Evolutionary conservation across 306 rosid species (phyloP).

Genomic region (Pyrus pyrifolia): DNA sequence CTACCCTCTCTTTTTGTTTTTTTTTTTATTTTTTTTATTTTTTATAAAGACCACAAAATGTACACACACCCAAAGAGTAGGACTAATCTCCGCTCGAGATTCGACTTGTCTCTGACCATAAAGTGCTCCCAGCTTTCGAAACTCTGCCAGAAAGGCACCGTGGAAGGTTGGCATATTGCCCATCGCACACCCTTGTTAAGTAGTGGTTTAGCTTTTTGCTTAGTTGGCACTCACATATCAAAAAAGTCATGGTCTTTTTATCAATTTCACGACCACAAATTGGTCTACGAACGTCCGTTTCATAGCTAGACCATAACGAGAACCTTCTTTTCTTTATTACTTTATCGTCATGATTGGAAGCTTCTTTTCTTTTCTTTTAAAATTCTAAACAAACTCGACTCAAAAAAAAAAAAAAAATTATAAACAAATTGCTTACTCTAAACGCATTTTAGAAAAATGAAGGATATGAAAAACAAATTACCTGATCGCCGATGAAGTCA

Average conservation of each 20-base stretch:
- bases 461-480: not conserved
- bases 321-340: not conserved
- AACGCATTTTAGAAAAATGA: not conserved
- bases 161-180: no score
- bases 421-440: not conserved
- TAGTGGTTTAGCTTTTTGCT: not conserved
- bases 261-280: not conserved
- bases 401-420: not conserved
- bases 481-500: conserved; percentile 81
- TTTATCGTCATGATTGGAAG: not conserved
- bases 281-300: not conserved
- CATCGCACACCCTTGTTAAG: not conserved
- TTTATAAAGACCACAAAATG: no score
- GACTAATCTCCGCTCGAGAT: no score
- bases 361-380: no score
- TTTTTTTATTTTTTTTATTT: no score
- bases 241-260: not conserved
- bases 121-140: no score
- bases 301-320: no score
- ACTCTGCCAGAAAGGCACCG: no score
- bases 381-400: not conserved
- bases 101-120: no score
- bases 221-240: not conserved
- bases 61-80: no score
- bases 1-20: not conserved